Evolutionary conservation across 2,329 filamentous ascomycete genomes (phyloP), one percentile per base, ranked within the genome.

Genomic region (Ceratocystis cacaofunesta): DNA sequence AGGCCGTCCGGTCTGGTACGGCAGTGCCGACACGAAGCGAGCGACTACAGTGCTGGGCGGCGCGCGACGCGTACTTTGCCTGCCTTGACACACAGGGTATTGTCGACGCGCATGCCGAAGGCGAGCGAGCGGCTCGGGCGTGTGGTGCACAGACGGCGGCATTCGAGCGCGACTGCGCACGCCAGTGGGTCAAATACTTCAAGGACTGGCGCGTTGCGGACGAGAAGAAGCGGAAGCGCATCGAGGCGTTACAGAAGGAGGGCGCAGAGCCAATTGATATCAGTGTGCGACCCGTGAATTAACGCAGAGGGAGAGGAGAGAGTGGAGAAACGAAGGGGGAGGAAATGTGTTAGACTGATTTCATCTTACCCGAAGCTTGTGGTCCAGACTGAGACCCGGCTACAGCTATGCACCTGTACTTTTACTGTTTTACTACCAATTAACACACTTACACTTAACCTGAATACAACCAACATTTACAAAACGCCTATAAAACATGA

Each of bases 111-210:
- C 70, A 63, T 50, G 69, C 62, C n/a, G 72, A 74, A 22, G 71
- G 72, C 68, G 71, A 73, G n/a, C 72, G 71, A 5, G 76, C 76
- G 43, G 73, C 75, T 61, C 70, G 69, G 5, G 72, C 75, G 1
- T 82, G 80, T 68, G 73, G 74, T 28, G 66, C 68, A 52, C 73
- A 80, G 73, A 72, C 72, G 28, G 72, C 71, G 36, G 82, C 79
- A 66, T 95, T 97, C 72, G 90, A 95, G 76, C 81, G 82, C 70
- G 89, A 92, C 73, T 99, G 94, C 75, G 90, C 91, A 19, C 82
- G 80, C 67, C 92, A 91, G 73, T 99, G 94, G 94, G 94, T 96
- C 68, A 90, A 91, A 76, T 97, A 99, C 76, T 99, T 99, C 78
- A 96, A 97, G 80, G 92, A 96, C 76, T 88, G 91, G 77, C 82